Percentiles rank a stretch among this genome's conserved stretches.
These are phyloP conservation scores for Secale cereale DNA, from an alignment of 176 grass and related monocot species.

Conservation along the genomic window DNA sequence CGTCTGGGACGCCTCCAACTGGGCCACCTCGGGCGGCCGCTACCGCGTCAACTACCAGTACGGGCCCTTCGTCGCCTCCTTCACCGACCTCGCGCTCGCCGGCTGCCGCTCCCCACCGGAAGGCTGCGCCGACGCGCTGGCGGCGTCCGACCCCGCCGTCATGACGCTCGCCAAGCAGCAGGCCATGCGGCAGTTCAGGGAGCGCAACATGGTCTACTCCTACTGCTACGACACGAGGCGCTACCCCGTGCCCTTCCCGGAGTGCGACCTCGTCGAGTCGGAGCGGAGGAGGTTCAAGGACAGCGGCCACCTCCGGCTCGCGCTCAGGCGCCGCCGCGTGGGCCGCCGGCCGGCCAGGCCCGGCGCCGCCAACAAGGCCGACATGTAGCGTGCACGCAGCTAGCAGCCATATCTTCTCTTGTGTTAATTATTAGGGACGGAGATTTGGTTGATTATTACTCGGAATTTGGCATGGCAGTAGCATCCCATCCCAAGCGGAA, in stretches of 20 bases:
- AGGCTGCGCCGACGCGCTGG: slow-evolving; percentile 33
- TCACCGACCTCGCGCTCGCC: slow-evolving; percentile 69
- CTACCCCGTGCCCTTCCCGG: slow-evolving; percentile 51
- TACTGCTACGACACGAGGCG: slow-evolving; percentile 70
- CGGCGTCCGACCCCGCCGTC: slow-evolving; percentile 37
- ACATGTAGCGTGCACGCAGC: background rate
- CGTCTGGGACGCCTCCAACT: slow-evolving; percentile 84
- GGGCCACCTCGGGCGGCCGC: slow-evolving; percentile 67
- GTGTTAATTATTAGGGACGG: background rate
- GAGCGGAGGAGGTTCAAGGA: slow-evolving; percentile 59
- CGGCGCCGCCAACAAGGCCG: background rate
- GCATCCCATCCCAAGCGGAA: background rate
- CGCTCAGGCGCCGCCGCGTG: background rate
- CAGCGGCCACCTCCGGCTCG: slow-evolving; percentile 47
- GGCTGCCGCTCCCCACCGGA: slow-evolving; percentile 35
- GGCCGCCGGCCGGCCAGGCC: background rate
- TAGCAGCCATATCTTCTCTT: background rate
- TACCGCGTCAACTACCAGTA: slow-evolving; percentile 77
- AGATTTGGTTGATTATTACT: background rate
- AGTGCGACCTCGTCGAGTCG: slow-evolving; percentile 70
- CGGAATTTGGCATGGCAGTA: background rate
- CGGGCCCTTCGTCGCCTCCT: slow-evolving; percentile 71
- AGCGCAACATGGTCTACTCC: slow-evolving; percentile 82
- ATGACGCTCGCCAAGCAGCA: slow-evolving; percentile 69
- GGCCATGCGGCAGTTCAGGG: slow-evolving; percentile 63